These are phyloP conservation scores for Aureobasidium sp. DNA, from an alignment of 2,329 filamentous ascomycete genomes.

Conservation along the genomic window DNA sequence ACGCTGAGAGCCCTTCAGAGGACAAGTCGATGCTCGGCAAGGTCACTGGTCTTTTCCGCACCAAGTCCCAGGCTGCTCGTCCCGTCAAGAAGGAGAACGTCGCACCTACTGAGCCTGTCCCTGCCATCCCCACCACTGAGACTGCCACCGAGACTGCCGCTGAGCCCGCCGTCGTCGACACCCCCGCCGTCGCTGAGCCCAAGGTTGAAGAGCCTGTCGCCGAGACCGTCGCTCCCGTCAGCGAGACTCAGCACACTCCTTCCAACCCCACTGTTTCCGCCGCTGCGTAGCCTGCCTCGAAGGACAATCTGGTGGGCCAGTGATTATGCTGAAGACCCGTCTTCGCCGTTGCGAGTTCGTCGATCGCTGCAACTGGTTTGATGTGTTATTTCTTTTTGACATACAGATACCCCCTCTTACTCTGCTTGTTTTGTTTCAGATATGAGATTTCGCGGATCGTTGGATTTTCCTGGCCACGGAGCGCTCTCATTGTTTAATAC, in stretches of 20 bases:
- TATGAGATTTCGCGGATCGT: constrained; percentile 1
- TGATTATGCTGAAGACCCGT: constrained; percentile 10
- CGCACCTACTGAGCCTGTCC: constrained; percentile 24
- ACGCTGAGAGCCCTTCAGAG: constrained; percentile 25
- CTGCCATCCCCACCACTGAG: constrained; percentile 11
- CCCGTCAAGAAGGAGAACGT: constrained; percentile 30
- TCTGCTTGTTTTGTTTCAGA: constrained; percentile 14
- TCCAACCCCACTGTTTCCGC: constrained; percentile 26
- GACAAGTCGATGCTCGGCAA: constrained; percentile 18
- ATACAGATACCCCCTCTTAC: constrained; percentile 16
- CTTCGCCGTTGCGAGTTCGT: constrained; percentile 12
- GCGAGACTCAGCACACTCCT: constrained; percentile 19
- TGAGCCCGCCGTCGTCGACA: constrained; percentile 1
- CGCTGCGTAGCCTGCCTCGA: constrained; percentile 24
- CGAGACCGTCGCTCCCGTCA: constrained; percentile 23
- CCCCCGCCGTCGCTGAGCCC: constrained; percentile 10
- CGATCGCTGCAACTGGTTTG: constrained; percentile 19
- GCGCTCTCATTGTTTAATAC: constrained; percentile 20
- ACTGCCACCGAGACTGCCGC: constrained; percentile 10
- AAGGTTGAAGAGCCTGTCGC: constrained; percentile 22
- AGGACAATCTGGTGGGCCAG: constrained; percentile 18
- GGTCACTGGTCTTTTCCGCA: constrained; percentile 31
- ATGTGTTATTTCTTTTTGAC: constrained; percentile 14
- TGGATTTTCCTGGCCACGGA: constrained; percentile 10
- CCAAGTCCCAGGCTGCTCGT: constrained; percentile 36